Conservation (phyloP, 352 stramenopile species). For the Blastocystis sp. region DNA sequence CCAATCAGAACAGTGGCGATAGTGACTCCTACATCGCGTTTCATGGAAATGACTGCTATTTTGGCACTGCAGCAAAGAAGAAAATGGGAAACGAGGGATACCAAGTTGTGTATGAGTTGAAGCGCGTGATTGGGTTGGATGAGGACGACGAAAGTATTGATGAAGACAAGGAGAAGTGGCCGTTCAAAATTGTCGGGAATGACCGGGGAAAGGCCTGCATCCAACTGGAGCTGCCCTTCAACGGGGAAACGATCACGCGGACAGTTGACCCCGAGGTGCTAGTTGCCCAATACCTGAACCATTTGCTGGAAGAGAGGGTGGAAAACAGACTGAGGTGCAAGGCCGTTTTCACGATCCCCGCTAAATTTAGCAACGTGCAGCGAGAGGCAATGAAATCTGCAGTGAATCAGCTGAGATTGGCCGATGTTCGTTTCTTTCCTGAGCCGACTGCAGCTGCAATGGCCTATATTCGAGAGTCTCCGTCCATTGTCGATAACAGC, state of each 20-base stretch:
- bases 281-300: conserved; percentile 4
- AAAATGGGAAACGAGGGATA: conserved; percentile 85
- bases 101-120: conserved; percentile 93
- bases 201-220: conserved; percentile 61
- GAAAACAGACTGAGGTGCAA: neutral
- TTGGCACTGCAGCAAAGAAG: conserved; percentile 93
- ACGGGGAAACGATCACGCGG: conserved; percentile 32
- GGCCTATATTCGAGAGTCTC: conserved; percentile 86
- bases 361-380: conserved; percentile 85
- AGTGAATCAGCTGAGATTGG: conserved; percentile 85
- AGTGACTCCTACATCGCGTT: conserved; percentile 94
- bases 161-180: conserved; percentile 88
- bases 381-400: conserved; percentile 82
- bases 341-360: conserved; percentile 83
- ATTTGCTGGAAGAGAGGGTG: neutral
- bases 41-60: conserved; percentile 88
- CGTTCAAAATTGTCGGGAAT: conserved; percentile 82
- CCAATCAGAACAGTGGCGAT: conserved; percentile 87
- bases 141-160: conserved; percentile 86
- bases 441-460: conserved; percentile 87
- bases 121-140: conserved; percentile 89
- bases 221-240: conserved; percentile 4
- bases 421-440: conserved; percentile 87
- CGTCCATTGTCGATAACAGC: conserved; percentile 80
- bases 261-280: neutral